Evolutionary conservation across 148 eudicot species (phyloP).

Genomic region (Polygonum aviculare): DNA sequence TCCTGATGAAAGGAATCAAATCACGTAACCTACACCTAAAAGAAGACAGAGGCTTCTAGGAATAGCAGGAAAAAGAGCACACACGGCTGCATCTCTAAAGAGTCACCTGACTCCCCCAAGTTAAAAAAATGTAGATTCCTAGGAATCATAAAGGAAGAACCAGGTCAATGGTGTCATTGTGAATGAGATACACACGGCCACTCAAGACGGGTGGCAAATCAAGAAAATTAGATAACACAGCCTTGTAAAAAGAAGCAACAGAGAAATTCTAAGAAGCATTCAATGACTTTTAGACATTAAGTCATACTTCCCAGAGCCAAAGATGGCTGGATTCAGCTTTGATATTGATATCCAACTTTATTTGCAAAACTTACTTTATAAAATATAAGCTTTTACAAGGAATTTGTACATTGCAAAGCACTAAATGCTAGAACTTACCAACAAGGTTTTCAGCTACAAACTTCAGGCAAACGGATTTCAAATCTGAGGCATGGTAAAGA

Average conservation of each 20-base stretch:
- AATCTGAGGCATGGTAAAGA: slow-evolving; percentile 16
- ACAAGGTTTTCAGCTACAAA: slow-evolving; percentile 28
- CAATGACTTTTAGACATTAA: neutral
- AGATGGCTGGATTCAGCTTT: neutral
- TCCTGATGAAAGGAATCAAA: neutral
- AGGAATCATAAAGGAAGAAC: neutral
- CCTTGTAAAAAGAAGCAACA: neutral
- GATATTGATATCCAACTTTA: neutral
- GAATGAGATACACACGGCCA: neutral
- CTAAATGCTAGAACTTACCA: slow-evolving; percentile 15
- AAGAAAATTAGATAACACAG: neutral
- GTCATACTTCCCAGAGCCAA: neutral
- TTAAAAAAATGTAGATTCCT: neutral
- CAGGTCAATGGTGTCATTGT: neutral
- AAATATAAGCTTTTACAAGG: neutral
- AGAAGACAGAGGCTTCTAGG: neutral
- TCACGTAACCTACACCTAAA: neutral
- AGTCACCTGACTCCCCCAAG: neutral
- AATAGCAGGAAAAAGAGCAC: neutral
- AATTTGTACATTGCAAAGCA: neutral
- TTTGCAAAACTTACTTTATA: neutral
- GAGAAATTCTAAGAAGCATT: neutral
- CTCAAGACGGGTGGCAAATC: neutral
- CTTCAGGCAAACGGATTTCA: slow-evolving; percentile 22
- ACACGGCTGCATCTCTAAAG: neutral